A percentile compares a stretch with the other conserved stretches of the same genome.
Conservation (phyloP, 768 basidiomycete genomes). For the Pulveroboletus sp. region DNA sequence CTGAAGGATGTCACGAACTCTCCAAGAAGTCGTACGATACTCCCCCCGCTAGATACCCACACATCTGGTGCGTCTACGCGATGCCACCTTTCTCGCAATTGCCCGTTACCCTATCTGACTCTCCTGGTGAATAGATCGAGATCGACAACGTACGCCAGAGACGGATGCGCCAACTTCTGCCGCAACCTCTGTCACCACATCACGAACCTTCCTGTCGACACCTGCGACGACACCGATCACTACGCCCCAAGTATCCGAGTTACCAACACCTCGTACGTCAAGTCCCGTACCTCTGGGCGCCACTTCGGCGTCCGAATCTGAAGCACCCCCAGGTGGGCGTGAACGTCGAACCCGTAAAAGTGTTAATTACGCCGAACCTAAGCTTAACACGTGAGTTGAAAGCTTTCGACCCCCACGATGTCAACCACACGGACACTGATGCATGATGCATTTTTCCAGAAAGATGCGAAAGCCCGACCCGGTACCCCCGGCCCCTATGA, state of each 20-base stretch:
- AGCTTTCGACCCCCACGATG: neutral
- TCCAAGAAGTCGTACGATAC: constrained; percentile 34
- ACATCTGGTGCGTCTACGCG: constrained; percentile 30
- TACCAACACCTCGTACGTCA: constrained; percentile 50
- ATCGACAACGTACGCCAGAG: constrained; percentile 35
- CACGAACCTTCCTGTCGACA: constrained; percentile 39
- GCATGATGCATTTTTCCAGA: constrained; percentile 32
- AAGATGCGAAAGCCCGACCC: constrained; percentile 89
- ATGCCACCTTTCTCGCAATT: neutral
- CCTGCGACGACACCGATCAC: constrained; percentile 40
- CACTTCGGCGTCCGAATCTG: constrained; percentile 31
- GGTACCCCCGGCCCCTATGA: constrained; percentile 32
- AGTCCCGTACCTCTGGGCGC: constrained; percentile 38
- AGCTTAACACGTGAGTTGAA: constrained; percentile 72
- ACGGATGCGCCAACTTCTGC: constrained; percentile 34
- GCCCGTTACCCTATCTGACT: constrained; percentile 12
- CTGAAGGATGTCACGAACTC: constrained; percentile 66
- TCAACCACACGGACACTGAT: constrained; percentile 5
- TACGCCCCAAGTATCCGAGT: constrained; percentile 31
- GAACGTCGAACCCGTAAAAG: constrained; percentile 67
- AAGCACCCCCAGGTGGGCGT: constrained; percentile 32
- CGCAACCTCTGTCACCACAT: constrained; percentile 32
- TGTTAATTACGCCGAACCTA: constrained; percentile 83
- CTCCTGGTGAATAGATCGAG: constrained; percentile 27
- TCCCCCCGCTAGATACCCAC: constrained; percentile 35